phyloP scores from a whole-genome alignment of 2,329 filamentous ascomycete species.

The Fusarium protoensiforme region DNA sequence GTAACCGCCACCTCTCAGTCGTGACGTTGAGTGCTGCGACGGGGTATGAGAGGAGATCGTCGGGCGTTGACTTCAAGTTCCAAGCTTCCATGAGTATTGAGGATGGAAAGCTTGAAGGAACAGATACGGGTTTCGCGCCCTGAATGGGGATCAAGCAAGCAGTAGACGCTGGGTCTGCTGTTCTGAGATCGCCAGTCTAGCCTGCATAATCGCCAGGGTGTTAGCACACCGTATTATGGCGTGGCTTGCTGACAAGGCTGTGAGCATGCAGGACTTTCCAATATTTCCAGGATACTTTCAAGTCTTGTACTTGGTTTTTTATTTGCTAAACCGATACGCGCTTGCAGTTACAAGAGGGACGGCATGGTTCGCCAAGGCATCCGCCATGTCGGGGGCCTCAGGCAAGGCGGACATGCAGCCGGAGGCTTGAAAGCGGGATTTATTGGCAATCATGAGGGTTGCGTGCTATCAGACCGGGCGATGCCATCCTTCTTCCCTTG shows the following conservation, averaged over 20 bases:
- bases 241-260: background rate
- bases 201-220: background rate
- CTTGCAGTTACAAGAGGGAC: background rate
- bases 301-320: background rate
- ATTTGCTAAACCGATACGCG: background rate
- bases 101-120: background rate
- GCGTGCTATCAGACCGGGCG: background rate
- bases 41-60: background rate
- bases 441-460: background rate
- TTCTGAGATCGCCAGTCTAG: background rate
- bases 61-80: background rate
- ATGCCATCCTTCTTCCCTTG: background rate
- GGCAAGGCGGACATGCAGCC: background rate
- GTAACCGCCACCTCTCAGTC: background rate
- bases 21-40: slow-evolving; percentile 2
- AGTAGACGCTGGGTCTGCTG: background rate
- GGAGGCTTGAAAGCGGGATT: background rate
- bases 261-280: background rate
- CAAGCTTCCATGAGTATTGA: background rate
- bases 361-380: background rate
- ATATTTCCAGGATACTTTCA: background rate
- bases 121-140: background rate
- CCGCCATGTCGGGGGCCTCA: background rate
- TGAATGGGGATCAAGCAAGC: background rate
- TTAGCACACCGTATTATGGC: background rate